A percentile compares a stretch with the other conserved stretches of the same genome.
Conservation (phyloP, 2,329 filamentous ascomycete species). For the Gyromitra esculenta region DNA sequence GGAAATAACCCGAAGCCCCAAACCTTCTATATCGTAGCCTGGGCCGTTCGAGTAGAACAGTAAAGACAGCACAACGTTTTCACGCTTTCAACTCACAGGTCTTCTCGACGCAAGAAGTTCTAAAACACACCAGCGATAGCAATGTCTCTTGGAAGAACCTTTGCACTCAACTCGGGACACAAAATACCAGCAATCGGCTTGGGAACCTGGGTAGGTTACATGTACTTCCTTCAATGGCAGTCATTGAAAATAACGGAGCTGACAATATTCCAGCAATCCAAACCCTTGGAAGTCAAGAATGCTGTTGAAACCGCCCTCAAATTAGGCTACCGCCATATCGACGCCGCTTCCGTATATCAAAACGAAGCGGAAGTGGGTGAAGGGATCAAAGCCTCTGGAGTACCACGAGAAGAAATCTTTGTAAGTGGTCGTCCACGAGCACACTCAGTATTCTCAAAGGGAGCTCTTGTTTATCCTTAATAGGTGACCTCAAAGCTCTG, state of each 20-base stretch:
- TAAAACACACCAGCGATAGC: neutral
- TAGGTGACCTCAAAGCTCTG: constrained; percentile 60
- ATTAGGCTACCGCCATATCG: constrained; percentile 64
- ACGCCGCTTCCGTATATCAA: constrained; percentile 67
- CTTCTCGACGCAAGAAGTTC: neutral
- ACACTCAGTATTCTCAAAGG: neutral
- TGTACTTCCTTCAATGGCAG: constrained; percentile 55
- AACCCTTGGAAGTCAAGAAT: constrained; percentile 68
- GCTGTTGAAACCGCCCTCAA: constrained; percentile 63
- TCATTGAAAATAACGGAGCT: neutral
- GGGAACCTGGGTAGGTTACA: constrained; percentile 74
- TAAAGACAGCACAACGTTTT: neutral
- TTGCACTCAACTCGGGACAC: constrained; percentile 69
- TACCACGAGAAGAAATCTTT: constrained; percentile 71
- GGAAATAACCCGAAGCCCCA: neutral
- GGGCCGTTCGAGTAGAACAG: neutral
- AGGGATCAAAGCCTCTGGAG: constrained; percentile 65
- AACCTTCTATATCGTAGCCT: neutral
- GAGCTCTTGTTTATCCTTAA: neutral
- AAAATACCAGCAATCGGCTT: constrained; percentile 72
- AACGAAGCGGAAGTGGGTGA: constrained; percentile 67
- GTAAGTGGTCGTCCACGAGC: constrained; percentile 66
- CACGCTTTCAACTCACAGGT: neutral
- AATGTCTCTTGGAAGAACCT: constrained; percentile 68
- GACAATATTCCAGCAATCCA: constrained; percentile 45